phyloP scores from a whole-genome alignment of 345 rosid genomes.

The Ailanthus altissimus region DNA sequence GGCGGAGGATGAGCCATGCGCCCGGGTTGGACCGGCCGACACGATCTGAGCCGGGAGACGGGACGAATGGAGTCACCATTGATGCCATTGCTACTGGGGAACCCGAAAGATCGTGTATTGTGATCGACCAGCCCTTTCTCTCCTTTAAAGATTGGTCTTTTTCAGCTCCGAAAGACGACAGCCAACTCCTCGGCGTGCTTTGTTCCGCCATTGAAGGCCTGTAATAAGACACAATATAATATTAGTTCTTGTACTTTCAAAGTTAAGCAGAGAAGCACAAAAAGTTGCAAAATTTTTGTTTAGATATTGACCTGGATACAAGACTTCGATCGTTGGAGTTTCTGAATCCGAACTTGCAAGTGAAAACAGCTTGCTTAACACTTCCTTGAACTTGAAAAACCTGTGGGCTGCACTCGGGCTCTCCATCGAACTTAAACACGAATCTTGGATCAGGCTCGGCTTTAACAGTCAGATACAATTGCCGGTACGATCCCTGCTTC shows the following conservation, averaged over 20 bases:
- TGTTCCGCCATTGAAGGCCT: constrained; percentile 58
- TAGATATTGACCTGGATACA: constrained; percentile 54
- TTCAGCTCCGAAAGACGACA: constrained; percentile 48
- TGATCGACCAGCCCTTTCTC: constrained; percentile 91
- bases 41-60: constrained; percentile 79
- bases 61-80: constrained; percentile 97
- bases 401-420: constrained; percentile 97
- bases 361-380: constrained; percentile 85
- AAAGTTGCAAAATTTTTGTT: neutral
- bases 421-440: constrained; percentile 82
- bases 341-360: constrained; percentile 87
- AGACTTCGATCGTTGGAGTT: constrained; percentile 57
- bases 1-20: constrained; percentile 93
- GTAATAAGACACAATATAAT: constrained; percentile 15
- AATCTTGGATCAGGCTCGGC: constrained; percentile 90
- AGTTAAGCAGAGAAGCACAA: too few relatives aligned
- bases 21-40: constrained; percentile 88
- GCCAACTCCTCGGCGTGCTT: constrained; percentile 47
- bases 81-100: constrained; percentile 97
- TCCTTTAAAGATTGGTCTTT: constrained; percentile 64
- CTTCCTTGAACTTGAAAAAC: constrained; percentile 90
- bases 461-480: constrained; percentile 55
- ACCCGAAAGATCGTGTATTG: constrained; percentile 92
- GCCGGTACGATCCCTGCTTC: constrained; percentile 35
- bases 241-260: neutral